Conservation (phyloP, 768 basidiomycete species). For the Pisolithus albus region DNA sequence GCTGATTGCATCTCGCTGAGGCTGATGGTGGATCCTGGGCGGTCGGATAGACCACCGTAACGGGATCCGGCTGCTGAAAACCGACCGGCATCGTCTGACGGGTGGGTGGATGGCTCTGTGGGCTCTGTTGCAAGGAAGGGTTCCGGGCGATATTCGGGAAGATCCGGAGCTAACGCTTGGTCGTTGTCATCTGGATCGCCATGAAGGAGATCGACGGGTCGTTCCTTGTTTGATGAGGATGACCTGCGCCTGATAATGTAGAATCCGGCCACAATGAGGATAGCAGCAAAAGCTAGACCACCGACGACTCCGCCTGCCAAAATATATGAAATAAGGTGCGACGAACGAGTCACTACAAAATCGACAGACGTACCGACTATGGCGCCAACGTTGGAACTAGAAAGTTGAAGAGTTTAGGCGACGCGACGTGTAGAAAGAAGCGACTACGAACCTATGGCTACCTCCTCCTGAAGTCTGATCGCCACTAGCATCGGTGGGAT, state of each 20-base stretch:
- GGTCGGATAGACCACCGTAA: slow-evolving; percentile 18
- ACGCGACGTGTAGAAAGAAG: neutral
- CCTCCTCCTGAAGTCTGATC: neutral
- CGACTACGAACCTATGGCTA: neutral
- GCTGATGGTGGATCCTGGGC: slow-evolving; percentile 21
- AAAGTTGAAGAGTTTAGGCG: neutral
- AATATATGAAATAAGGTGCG: slow-evolving; percentile 7
- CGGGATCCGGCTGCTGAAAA: slow-evolving; percentile 19
- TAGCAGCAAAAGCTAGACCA: slow-evolving; percentile 45
- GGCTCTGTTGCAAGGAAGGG: slow-evolving; percentile 70
- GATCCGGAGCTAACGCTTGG: slow-evolving; percentile 35
- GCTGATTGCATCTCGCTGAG: neutral
- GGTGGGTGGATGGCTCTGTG: slow-evolving; percentile 35
- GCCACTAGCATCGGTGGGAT: slow-evolving; percentile 42
- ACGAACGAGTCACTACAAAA: neutral
- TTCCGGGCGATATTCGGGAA: slow-evolving; percentile 68
- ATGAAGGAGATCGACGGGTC: slow-evolving; percentile 61
- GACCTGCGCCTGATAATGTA: slow-evolving; percentile 47
- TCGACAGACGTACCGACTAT: slow-evolving; percentile 31
- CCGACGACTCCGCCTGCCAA: slow-evolving; percentile 46
- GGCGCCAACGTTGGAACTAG: neutral
- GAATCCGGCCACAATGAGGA: slow-evolving; percentile 35
- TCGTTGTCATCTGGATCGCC: slow-evolving; percentile 47
- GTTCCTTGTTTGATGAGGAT: slow-evolving; percentile 40
- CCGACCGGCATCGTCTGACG: slow-evolving; percentile 20